These are phyloP conservation scores for Magnolia kwangsiensis DNA, from an alignment of 164 flowering plant species.

Conservation along the genomic window DNA sequence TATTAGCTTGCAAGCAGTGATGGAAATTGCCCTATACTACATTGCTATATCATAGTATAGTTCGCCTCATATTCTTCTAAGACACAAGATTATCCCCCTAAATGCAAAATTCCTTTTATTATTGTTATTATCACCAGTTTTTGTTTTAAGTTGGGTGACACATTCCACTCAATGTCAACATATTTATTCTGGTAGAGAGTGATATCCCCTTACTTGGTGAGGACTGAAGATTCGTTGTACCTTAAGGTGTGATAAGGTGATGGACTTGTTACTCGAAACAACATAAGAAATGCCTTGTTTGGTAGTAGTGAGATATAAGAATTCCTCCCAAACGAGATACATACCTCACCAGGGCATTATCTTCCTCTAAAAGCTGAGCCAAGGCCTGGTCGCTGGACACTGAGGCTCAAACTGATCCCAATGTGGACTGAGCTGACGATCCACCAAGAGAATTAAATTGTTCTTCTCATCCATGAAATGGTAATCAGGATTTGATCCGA, in stretches of 20 bases:
- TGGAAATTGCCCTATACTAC: too few species aligned
- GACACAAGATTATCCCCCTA: not conserved
- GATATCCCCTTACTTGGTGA: not conserved
- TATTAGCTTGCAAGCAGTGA: not conserved
- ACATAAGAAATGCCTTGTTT: too few species aligned
- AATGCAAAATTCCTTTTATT: not conserved
- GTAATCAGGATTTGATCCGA: too few species aligned
- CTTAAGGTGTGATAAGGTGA: too few species aligned
- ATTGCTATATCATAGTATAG: not conserved
- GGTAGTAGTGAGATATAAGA: not conserved
- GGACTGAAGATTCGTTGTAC: not conserved
- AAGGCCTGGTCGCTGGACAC: not conserved
- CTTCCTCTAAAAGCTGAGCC: not conserved
- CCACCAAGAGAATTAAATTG: not conserved
- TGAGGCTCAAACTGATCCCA: not conserved
- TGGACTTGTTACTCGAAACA: too few species aligned
- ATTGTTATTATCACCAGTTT: not conserved
- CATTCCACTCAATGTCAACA: not conserved
- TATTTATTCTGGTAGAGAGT: not conserved
- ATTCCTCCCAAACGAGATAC: not conserved
- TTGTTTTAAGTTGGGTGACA: not conserved
- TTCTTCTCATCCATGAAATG: not conserved
- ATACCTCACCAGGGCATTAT: too few species aligned
- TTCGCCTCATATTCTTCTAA: not conserved
- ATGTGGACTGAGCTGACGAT: not conserved